phyloP scores from a whole-genome alignment of 331 rosid genomes.

The Arachis monticola region DNA sequence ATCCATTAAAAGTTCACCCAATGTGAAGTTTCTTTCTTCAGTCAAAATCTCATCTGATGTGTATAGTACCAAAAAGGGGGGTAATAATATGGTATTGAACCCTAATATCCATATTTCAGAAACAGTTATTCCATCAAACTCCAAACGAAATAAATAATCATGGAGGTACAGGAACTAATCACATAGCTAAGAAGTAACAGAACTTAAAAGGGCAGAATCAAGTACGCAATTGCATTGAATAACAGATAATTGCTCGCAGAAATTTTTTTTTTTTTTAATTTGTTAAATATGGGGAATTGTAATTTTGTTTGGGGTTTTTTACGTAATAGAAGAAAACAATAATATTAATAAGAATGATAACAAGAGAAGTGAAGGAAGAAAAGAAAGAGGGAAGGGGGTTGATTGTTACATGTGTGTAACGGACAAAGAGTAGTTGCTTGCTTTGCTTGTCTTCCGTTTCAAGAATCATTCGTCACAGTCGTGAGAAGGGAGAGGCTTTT shows the following conservation, averaged over 20 bases:
- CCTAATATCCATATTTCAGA: not conserved
- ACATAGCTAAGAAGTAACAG: not conserved
- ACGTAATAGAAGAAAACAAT: not conserved
- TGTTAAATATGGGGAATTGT: too few relatives aligned
- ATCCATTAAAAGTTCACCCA: not conserved
- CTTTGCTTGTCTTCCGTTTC: too few relatives aligned
- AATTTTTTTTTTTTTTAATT: too few relatives aligned
- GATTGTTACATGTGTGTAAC: not conserved
- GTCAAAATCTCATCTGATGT: not conserved
- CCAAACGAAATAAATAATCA: not conserved
- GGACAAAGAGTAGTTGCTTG: too few relatives aligned
- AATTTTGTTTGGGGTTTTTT: too few relatives aligned
- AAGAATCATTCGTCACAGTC: too few relatives aligned
- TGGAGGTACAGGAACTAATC: not conserved
- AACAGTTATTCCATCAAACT: not conserved
- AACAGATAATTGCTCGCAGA: not conserved
- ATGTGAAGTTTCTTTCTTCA: not conserved
- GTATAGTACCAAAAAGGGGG: not conserved
- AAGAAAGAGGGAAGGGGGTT: too few relatives aligned
- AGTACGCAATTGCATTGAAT: not conserved
- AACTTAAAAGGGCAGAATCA: slow-evolving; percentile 9
- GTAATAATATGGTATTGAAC: not conserved
- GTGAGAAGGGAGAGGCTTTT: too few relatives aligned
- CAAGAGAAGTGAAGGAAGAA: too few relatives aligned
- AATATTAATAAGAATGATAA: too few relatives aligned